Evolutionary conservation across 805 yeast genomes (phyloP).

Genomic region (Candida boidinii): DNA sequence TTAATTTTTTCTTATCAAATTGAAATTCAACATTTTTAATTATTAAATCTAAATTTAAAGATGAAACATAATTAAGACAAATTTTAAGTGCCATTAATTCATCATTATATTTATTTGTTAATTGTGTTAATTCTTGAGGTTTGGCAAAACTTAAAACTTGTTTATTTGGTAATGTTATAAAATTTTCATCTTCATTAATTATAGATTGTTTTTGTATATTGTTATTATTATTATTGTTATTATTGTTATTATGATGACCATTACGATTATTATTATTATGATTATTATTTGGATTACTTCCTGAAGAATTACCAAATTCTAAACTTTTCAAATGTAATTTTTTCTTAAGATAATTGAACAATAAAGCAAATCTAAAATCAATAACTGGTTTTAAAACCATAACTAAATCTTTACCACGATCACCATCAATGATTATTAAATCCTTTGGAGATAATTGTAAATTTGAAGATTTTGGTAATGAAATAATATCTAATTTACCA

Average conservation of each 20-base stretch:
- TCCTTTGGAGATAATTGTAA: constrained; percentile 50
- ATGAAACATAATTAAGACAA: constrained; percentile 37
- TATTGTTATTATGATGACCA: constrained; percentile 8
- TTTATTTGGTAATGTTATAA: constrained; percentile 67
- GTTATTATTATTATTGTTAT: constrained; percentile 9
- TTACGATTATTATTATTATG: constrained; percentile 11
- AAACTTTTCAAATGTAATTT: constrained; percentile 55
- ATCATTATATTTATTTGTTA: constrained; percentile 57
- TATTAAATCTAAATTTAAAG: constrained; percentile 39
- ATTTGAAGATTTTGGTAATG: constrained; percentile 59
- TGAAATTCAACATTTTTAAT: constrained; percentile 74
- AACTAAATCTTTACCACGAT: constrained; percentile 74
- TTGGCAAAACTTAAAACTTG: constrained; percentile 73
- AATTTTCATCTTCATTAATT: constrained; percentile 49
- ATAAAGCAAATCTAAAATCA: constrained; percentile 54
- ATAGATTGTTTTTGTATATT: constrained; percentile 16
- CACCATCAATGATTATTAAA: constrained; percentile 74
- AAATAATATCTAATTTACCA: constrained; percentile 54
- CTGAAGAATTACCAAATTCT: constrained; percentile 25
- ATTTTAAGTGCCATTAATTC: constrained; percentile 66
- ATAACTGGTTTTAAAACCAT: constrained; percentile 62
- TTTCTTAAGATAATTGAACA: constrained; percentile 68
- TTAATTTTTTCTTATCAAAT: constrained; percentile 70
- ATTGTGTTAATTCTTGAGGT: constrained; percentile 55
- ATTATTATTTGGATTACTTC: constrained; percentile 14